phyloP scores from a whole-genome alignment of 768 basidiomycete genomes.

The Clitopilus hobsonii region DNA sequence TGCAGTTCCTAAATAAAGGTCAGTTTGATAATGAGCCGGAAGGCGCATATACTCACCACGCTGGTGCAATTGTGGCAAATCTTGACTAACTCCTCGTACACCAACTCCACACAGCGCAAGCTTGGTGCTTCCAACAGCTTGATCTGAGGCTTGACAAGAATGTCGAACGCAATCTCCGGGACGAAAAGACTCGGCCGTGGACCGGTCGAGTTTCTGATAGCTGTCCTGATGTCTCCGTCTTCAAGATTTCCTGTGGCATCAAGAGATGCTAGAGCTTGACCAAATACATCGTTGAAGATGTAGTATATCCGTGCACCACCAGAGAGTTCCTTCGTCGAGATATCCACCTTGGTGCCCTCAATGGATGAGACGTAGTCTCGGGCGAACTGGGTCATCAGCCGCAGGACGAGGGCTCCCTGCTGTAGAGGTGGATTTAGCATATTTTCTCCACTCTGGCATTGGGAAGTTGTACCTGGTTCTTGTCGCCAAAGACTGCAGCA shows the following conservation, averaged over 20 bases:
- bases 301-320: constrained; percentile 99
- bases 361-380: constrained; percentile 96
- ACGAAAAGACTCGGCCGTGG: constrained; percentile 95
- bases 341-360: constrained; percentile 93
- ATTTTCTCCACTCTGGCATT: too few relatives aligned
- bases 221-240: constrained; percentile 93
- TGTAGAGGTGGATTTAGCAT: constrained; percentile 20
- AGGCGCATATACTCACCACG: constrained; percentile 43
- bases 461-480: constrained; percentile 82
- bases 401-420: constrained; percentile 87
- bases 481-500: constrained; percentile 85
- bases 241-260: constrained; percentile 90
- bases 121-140: constrained; percentile 93
- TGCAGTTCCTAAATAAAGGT: constrained; percentile 71
- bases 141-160: constrained; percentile 97
- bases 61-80: constrained; percentile 99
- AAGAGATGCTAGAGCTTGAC: constrained; percentile 83
- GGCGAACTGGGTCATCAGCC: constrained; percentile 98
- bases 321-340: constrained; percentile 97
- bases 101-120: constrained; percentile 92
- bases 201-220: constrained; percentile 97
- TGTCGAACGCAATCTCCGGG: constrained; percentile 94
- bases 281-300: constrained; percentile 99
- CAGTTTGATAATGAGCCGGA: neutral
- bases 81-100: constrained; percentile 98